Conservation (phyloP, 495 filamentous ascomycete species). For the Chlorociboria aeruginascens region DNA sequence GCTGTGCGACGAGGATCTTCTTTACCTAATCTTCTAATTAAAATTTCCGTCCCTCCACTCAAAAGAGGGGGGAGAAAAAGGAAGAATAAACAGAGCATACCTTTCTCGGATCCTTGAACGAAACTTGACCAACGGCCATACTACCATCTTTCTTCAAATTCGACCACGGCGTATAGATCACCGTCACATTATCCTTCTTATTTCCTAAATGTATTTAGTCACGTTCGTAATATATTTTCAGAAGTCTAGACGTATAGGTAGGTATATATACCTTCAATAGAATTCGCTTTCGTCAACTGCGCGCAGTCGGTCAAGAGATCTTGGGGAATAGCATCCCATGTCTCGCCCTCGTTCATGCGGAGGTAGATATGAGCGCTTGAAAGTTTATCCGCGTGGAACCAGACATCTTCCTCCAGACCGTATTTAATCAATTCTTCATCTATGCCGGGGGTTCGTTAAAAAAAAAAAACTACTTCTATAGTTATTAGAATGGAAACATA, state of each 20-base stretch:
- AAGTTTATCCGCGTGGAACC: constrained; percentile 98
- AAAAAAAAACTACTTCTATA: background rate
- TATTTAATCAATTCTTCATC: constrained; percentile 93
- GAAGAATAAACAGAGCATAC: constrained; percentile 8
- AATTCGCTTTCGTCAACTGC: constrained; percentile 96
- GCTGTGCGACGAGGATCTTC: constrained; percentile 57
- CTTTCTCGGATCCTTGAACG: constrained; percentile 80
- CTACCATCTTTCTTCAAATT: constrained; percentile 93
- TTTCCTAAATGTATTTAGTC: constrained; percentile 51
- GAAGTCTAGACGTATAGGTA: background rate
- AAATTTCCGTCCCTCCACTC: background rate
- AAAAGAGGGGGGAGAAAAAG: background rate
- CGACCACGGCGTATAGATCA: constrained; percentile 97
- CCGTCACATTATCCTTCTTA: constrained; percentile 93
- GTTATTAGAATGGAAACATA: constrained; percentile 30
- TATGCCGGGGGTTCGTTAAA: constrained; percentile 23
- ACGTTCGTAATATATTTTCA: constrained; percentile 2
- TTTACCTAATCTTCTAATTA: constrained; percentile 43
- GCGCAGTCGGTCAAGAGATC: constrained; percentile 75
- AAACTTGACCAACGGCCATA: constrained; percentile 92
- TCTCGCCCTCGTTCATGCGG: constrained; percentile 65
- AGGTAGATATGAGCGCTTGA: constrained; percentile 95
- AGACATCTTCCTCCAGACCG: constrained; percentile 90
- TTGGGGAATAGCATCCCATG: constrained; percentile 72
- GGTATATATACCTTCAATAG: constrained; percentile 64